phyloP scores from a whole-genome alignment of 2,329 filamentous ascomycete species.

The Fusarium nisikadoi region DNA sequence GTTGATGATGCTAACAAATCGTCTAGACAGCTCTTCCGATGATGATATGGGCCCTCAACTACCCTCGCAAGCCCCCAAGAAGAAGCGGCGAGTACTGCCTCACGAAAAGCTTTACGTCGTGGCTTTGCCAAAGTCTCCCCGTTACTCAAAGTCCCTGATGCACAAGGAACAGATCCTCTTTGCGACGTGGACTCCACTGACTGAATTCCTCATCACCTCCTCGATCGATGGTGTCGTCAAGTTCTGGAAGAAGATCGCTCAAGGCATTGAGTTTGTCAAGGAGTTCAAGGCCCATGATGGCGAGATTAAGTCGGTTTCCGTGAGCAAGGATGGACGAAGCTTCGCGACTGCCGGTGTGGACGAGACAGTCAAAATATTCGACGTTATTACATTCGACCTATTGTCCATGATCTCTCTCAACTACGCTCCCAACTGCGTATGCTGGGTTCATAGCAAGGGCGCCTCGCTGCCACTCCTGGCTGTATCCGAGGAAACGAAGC shows the following conservation, averaged over 20 bases:
- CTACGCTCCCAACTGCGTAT: constrained; percentile 80
- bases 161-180: constrained; percentile 95
- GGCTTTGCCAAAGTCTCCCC: constrained; percentile 80
- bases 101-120: constrained; percentile 96
- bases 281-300: constrained; percentile 93
- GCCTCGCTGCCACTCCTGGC: constrained; percentile 89
- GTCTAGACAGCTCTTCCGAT: constrained; percentile 76
- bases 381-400: constrained; percentile 87
- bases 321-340: constrained; percentile 89
- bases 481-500: constrained; percentile 79
- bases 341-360: constrained; percentile 90
- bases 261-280: constrained; percentile 96
- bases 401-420: constrained; percentile 84
- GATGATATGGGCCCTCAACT: constrained; percentile 95
- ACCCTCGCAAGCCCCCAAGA: constrained; percentile 83
- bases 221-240: constrained; percentile 97
- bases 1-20: constrained; percentile 15
- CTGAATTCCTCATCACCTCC: constrained; percentile 94
- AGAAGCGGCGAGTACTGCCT: constrained; percentile 89
- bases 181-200: constrained; percentile 86
- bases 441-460: constrained; percentile 90
- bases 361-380: constrained; percentile 82
- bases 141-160: constrained; percentile 97
- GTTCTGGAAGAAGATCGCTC: constrained; percentile 97
- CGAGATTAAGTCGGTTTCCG: constrained; percentile 84